Percentiles rank a stretch among this genome's conserved stretches.
Conservation (phyloP, 1,139 yeast species). For the Suhomyces chickasaworum region DNA sequence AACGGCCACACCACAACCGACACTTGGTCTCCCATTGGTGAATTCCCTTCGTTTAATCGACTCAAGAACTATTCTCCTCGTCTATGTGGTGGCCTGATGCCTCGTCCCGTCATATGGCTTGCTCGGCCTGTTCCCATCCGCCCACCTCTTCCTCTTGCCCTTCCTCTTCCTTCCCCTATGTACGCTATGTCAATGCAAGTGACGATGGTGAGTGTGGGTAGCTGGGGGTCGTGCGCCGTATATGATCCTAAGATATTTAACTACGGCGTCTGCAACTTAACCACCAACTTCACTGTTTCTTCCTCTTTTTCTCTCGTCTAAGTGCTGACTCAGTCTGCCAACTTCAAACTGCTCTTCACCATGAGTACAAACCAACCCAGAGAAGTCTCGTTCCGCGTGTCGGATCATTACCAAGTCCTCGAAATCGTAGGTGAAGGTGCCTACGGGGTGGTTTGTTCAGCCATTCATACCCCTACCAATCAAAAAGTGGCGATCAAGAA, state of each 20-base stretch:
- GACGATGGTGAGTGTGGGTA: conserved; percentile 8
- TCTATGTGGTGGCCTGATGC: background rate
- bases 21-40: background rate
- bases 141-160: background rate
- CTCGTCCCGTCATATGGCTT: too few relatives aligned
- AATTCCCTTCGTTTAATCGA: background rate
- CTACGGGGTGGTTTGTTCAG: conserved; percentile 94
- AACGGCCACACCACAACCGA: conserved; percentile 3
- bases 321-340: too few relatives aligned
- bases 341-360: background rate
- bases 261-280: conserved; percentile 4
- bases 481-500: conserved; percentile 80
- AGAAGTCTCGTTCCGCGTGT: conserved; percentile 76
- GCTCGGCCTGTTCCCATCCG: background rate
- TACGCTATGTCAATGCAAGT: conserved; percentile 6
- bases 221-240: conserved; percentile 8
- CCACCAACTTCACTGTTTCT: background rate
- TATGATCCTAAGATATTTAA: conserved; percentile 9
- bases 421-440: conserved; percentile 97
- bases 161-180: background rate
- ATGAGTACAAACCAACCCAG: conserved; percentile 19
- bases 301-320: background rate
- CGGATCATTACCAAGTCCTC: conserved; percentile 80
- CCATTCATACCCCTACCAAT: conserved; percentile 82
- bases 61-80: background rate